phyloP scores from a whole-genome alignment of 2,329 filamentous ascomycete species.

The Aureobasidium musti region DNA sequence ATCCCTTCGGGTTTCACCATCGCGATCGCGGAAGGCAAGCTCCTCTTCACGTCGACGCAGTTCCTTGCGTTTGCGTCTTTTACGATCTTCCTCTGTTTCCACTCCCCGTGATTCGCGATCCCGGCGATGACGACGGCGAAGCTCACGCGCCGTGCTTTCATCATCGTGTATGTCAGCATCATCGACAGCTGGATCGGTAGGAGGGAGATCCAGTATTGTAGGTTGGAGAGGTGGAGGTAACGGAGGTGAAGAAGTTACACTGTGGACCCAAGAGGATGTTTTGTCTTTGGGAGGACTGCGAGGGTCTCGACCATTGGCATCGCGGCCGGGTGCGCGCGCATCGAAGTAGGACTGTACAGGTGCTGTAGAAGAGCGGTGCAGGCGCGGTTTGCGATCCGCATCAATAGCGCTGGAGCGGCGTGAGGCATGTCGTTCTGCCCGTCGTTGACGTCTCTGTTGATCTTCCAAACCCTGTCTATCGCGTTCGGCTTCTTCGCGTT shows the following conservation, averaged over 20 bases:
- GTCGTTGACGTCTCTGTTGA: conserved; percentile 13
- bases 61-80: conserved; percentile 33
- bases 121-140: conserved; percentile 35
- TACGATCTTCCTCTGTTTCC: conserved; percentile 34
- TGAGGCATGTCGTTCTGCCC: conserved; percentile 37
- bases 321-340: conserved; percentile 45
- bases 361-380: conserved; percentile 40
- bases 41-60: conserved; percentile 34
- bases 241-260: conserved; percentile 50
- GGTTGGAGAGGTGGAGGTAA: conserved; percentile 50
- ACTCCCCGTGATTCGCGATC: conserved; percentile 33
- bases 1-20: conserved; percentile 35
- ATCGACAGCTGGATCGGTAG: conserved; percentile 35
- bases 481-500: conserved; percentile 40
- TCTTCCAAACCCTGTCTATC: conserved; percentile 23
- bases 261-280: conserved; percentile 54
- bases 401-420: conserved; percentile 23
- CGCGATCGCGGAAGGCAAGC: conserved; percentile 37
- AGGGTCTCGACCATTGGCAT: conserved; percentile 38
- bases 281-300: conserved; percentile 46
- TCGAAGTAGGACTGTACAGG: conserved; percentile 50
- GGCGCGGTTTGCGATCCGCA: conserved; percentile 36
- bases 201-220: conserved; percentile 50
- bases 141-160: conserved; percentile 38
- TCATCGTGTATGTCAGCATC: conserved; percentile 33